Base-by-base conservation (phyloP, 2,329 filamentous ascomycete species). In the Pleoardoris graminearum region DNA sequence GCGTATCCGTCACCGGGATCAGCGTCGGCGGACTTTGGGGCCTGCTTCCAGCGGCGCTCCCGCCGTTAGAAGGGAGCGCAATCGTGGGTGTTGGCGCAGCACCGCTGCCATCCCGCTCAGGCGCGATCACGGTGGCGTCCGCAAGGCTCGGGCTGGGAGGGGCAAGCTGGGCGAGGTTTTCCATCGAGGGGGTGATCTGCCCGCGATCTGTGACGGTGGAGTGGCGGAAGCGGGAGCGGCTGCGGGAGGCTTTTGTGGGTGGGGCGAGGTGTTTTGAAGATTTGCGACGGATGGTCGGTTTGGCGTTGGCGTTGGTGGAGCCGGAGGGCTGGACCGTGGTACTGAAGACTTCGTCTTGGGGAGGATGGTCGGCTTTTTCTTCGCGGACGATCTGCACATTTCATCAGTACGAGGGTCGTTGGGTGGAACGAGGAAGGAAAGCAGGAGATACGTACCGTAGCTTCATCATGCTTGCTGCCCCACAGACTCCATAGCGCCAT, bases 391-490 rank as follows among this genome's bases (percentile, higher is more conserved):
- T 66, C 71, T 74, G 41, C 14, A 53, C 62, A 51, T 63, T 41
- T 17, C 7, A 36, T 57, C 25, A 55, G 51, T 39, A 52, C 17
- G 8, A 2, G 2, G 14, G 4, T 17, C 12, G n/a, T 16, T 4
- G 1, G 16, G 10, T 30, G 12, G 3, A 10, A 10, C 2, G 23
- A n/a, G 32, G 19, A 11, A 14, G 11, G 11, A 7, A 39, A 23
- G n/a, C 27, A 30, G 19, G 32, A 30, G 36, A 11, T 7, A 58
- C 67, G 51, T 63, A 95, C 80, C 0, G 88, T 89, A 56, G 80
- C 80, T 71, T 93, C 83, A 68, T 97, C 94, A 67, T 97, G 91
- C 69, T 89, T 95, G 39, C 88, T 92, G 12, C 90, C 91, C 89
- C 91, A 95, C 1, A 87, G 79, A 44, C 86, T 89, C 93, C 93